These are phyloP conservation scores for Cichorium intybus DNA, from an alignment of 140 eudicot species.

Conservation along the genomic window DNA sequence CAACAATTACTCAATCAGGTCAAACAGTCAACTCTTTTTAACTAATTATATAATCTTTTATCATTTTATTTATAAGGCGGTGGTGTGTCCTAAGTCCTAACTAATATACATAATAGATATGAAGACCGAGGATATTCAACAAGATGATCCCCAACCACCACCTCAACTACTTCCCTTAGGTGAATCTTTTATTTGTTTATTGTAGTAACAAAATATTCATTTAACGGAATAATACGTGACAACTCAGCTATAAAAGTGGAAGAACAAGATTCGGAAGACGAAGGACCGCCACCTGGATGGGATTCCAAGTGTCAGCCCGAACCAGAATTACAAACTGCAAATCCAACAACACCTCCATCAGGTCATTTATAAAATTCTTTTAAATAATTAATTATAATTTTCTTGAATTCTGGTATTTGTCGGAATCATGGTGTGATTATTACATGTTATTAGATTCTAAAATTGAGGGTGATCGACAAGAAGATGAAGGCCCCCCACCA, in stretches of 20 bases:
- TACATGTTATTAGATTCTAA: constrained; percentile 16
- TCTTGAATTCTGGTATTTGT: background rate
- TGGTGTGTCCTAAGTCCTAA: background rate
- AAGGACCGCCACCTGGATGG: constrained; percentile 66
- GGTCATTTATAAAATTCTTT: constrained; percentile 23
- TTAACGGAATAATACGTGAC: background rate
- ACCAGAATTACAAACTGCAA: constrained; percentile 11
- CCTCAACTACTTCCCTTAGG: constrained; percentile 20
- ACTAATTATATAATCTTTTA: too few relatives aligned
- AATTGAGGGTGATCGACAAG: constrained; percentile 28
- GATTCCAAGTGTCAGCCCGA: constrained; percentile 27
- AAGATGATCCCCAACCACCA: background rate
- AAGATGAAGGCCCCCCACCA: constrained; percentile 39
- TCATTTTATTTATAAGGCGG: too few relatives aligned
- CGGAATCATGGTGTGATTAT: too few relatives aligned
- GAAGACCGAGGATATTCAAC: background rate
- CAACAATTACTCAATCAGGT: constrained; percentile 38
- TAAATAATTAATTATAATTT: background rate
- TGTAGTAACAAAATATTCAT: constrained; percentile 2
- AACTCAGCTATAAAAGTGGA: constrained; percentile 40
- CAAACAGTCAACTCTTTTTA: background rate
- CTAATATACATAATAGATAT: background rate
- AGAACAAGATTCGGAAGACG: constrained; percentile 37
- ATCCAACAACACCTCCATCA: constrained; percentile 33
- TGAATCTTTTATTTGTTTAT: constrained; percentile 19